Evolutionary conservation across 73 alveolate species (phyloP), one percentile per base, ranked within the genome.

Genomic region (Blepharisma japonicum): DNA sequence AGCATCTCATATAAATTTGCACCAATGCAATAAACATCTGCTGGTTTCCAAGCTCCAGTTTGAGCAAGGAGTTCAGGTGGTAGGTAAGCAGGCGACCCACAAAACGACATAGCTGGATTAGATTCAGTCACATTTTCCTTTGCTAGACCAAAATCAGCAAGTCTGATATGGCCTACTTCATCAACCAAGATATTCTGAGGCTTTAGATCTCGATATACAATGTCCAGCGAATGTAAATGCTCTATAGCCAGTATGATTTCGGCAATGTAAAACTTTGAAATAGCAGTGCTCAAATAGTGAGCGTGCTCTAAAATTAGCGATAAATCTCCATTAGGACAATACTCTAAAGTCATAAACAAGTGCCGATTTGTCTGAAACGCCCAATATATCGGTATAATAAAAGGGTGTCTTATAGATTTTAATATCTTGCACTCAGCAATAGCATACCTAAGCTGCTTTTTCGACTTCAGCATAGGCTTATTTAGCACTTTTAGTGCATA

Each of bases 81-180:
- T 54, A 96, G 87, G 81, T 96, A 96, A 50, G 99, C 99, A 23
- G 96, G 96, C 9, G 98, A 90, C 11, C 99, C 99, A 78, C 99
- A 96, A 76, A 96, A 94, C 56, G 96, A 86, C 86, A 90, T 91
- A 1, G 99, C 98, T 23, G 70, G 50, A 53, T 85, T 85, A 80
- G 89, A 86, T 45, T 85, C 81, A 38, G 50, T 70, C 55, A 86
- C 85, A 14, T 91, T 90, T 53, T 92, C 97, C 84, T 95, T 87
- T 6, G 97, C 80, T 55, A 95, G 78, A 7, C 99, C 99, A 56
- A 95, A 95, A 88, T 95, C 99, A 39, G 97, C 91, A 18, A 95
- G 79, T 79, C 88, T 90, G 55, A 95, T 77, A 78, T 88, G 90
- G 14, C 97, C 97, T 7, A 83, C 95, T 50, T 86, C 39, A 81